These are phyloP conservation scores for Solanum neorickii DNA, from an alignment of 257 asterid species.

Conservation along the genomic window DNA sequence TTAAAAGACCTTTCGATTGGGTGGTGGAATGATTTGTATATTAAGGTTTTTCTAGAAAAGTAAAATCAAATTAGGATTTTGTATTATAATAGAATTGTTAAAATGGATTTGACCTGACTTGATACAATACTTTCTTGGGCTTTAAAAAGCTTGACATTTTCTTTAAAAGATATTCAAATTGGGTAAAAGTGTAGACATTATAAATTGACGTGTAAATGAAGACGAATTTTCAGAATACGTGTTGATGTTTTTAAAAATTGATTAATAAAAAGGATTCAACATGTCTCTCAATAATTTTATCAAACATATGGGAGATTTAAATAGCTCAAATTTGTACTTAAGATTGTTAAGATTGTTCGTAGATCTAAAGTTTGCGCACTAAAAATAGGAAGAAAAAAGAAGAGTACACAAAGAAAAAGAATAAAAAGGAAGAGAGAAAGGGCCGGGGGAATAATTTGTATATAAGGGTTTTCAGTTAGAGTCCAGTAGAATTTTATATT, in stretches of 20 bases:
- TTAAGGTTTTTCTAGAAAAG: too few relatives aligned
- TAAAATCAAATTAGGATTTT: too few relatives aligned
- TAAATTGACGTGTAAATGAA: neutral
- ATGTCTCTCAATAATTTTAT: neutral
- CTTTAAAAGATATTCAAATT: too few relatives aligned
- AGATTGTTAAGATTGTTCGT: neutral
- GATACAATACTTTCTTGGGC: neutral
- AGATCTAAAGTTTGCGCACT: neutral
- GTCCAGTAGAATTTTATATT: neutral
- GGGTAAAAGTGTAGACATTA: neutral
- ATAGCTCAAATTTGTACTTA: neutral
- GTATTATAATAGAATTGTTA: too few relatives aligned
- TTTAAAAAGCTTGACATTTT: neutral
- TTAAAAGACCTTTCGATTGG: too few relatives aligned
- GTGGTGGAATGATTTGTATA: too few relatives aligned
- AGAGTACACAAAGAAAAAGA: neutral
- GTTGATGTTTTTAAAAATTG: neutral
- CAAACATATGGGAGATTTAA: neutral
- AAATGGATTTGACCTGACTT: neutral
- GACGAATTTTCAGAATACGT: neutral
- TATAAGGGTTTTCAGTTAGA: neutral
- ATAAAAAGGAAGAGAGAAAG: neutral
- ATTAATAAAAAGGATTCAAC: too few relatives aligned
- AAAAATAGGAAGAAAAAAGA: neutral
- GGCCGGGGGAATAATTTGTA: neutral